A percentile compares a stretch with the other conserved stretches of the same genome.
Evolutionary conservation across 495 filamentous ascomycete species (phyloP).

Genomic region (Astrothelium subdiscretum): DNA sequence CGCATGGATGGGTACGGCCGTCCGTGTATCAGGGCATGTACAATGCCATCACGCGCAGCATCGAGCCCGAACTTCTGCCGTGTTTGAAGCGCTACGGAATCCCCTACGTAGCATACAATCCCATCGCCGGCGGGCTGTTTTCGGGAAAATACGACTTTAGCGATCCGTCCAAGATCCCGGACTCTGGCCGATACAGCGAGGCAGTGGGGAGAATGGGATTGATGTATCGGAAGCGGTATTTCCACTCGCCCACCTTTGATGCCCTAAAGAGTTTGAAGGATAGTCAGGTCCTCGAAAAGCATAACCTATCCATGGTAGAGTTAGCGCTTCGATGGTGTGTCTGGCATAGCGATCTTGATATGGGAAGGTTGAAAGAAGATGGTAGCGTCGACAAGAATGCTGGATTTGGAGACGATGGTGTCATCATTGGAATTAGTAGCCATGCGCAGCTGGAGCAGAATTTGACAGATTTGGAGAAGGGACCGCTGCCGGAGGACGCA

Average conservation of each 20-base stretch:
- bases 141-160: slow-evolving; percentile 71
- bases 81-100: slow-evolving; percentile 76
- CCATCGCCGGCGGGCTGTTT: slow-evolving; percentile 72
- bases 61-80: slow-evolving; percentile 70
- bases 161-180: slow-evolving; percentile 42
- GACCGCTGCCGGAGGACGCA: slow-evolving; percentile 76
- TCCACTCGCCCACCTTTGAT: slow-evolving; percentile 64
- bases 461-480: slow-evolving; percentile 68
- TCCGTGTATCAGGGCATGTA: slow-evolving; percentile 60
- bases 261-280: slow-evolving; percentile 59
- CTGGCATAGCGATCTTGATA: slow-evolving; percentile 69
- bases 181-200: slow-evolving; percentile 59
- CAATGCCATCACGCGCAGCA: slow-evolving; percentile 59
- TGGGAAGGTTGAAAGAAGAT: slow-evolving; percentile 34
- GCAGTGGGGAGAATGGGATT: slow-evolving; percentile 37
- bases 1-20: slow-evolving; percentile 62
- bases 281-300: slow-evolving; percentile 55
- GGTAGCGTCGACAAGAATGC: slow-evolving; percentile 31
- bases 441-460: slow-evolving; percentile 65
- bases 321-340: slow-evolving; percentile 69
- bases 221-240: slow-evolving; percentile 70
- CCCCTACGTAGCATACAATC: slow-evolving; percentile 87
- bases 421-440: slow-evolving; percentile 71
- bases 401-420: slow-evolving; percentile 46
- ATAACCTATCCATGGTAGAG: slow-evolving; percentile 71